Evolutionary conservation across 768 basidiomycete species (phyloP).

Genomic region (Hirschioporus abietinus): DNA sequence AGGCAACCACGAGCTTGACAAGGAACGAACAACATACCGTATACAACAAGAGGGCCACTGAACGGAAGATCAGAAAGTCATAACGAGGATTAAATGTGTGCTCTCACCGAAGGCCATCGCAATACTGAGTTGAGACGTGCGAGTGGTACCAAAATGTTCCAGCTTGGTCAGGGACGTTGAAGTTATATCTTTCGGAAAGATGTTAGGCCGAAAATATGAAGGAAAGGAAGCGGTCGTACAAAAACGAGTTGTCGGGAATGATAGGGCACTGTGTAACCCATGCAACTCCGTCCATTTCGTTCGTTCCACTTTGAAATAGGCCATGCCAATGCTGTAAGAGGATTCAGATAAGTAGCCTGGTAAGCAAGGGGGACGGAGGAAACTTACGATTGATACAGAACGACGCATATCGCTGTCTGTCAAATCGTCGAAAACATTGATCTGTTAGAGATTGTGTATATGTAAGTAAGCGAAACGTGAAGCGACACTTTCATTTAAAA

Average conservation of each 20-base stretch:
- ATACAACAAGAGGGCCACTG: constrained; percentile 11
- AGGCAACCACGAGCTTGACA: background rate
- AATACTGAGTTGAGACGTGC: constrained; percentile 34
- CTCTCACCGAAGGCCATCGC: constrained; percentile 22
- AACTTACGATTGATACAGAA: constrained; percentile 16
- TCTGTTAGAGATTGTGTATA: constrained; percentile 15
- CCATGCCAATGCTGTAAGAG: constrained; percentile 25
- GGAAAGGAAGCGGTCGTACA: constrained; percentile 13
- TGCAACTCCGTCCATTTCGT: constrained; percentile 34
- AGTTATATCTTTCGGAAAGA: background rate
- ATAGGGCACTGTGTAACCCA: constrained; percentile 45
- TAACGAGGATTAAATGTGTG: constrained; percentile 2
- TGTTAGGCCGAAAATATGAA: background rate
- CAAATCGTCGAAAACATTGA: constrained; percentile 13
- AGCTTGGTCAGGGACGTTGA: constrained; percentile 16
- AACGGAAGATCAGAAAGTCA: constrained; percentile 8
- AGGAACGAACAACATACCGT: background rate
- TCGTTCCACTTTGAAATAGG: constrained; percentile 24
- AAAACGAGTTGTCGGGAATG: constrained; percentile 30
- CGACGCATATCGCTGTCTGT: constrained; percentile 18
- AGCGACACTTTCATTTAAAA: background rate
- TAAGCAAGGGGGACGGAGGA: background rate
- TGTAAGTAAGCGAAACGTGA: background rate
- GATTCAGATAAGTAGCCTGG: background rate
- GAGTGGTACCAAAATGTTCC: constrained; percentile 32